Conservation (phyloP, 768 basidiomycete genomes). For the Leucosporidium yakuticum region DNA sequence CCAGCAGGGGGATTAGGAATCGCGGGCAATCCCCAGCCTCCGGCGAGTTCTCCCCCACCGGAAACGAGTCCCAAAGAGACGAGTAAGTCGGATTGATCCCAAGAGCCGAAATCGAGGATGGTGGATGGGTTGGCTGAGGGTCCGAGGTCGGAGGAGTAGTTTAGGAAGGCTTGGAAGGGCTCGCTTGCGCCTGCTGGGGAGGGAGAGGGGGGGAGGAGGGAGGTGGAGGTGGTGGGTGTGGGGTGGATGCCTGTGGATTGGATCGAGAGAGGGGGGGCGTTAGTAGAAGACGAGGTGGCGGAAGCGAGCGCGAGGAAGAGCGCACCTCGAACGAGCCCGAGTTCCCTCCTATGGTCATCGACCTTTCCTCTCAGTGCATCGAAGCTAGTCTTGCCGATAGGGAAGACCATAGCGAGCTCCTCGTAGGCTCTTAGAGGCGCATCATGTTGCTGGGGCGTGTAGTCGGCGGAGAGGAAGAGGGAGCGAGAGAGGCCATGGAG, state of each 20-base stretch:
- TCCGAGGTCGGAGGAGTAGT: slow-evolving; percentile 18
- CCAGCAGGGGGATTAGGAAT: too few relatives aligned
- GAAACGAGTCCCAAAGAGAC: slow-evolving; percentile 26
- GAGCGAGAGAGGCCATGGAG: slow-evolving; percentile 16
- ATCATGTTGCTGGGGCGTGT: slow-evolving; percentile 27
- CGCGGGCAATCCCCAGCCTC: too few relatives aligned
- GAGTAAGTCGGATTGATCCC: slow-evolving; percentile 31
- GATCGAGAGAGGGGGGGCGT: background rate
- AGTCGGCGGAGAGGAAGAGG: slow-evolving; percentile 20
- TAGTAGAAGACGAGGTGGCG: background rate
- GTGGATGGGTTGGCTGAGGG: slow-evolving; percentile 8
- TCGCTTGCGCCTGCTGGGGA: slow-evolving; percentile 6
- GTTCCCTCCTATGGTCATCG: slow-evolving; percentile 16
- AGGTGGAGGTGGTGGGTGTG: background rate
- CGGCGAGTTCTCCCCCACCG: too few relatives aligned
- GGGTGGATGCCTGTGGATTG: slow-evolving; percentile 12
- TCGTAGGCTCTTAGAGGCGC: slow-evolving; percentile 19
- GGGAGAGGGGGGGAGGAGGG: background rate
- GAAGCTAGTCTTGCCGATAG: background rate
- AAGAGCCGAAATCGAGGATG: slow-evolving; percentile 26
- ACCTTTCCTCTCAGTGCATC: slow-evolving; percentile 4
- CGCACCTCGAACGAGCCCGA: slow-evolving; percentile 19
- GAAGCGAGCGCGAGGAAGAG: background rate
- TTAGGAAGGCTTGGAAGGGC: slow-evolving; percentile 29
- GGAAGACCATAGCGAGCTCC: slow-evolving; percentile 11